Conservation (phyloP, 75 land plant genomes). For the Cupressus sempervirens region DNA sequence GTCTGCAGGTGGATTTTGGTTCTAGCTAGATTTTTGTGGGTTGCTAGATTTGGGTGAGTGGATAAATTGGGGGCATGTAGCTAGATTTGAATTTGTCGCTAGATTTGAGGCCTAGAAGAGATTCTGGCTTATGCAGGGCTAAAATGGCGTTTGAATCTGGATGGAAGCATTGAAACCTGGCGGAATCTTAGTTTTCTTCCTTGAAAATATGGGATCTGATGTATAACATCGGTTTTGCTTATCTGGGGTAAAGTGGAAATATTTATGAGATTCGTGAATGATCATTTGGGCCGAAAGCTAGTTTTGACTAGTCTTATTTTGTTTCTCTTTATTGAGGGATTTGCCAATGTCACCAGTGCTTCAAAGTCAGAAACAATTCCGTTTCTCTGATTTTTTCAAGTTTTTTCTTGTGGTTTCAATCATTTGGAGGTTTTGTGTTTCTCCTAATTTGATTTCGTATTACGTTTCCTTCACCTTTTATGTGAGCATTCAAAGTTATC, state of each 20-base stretch:
- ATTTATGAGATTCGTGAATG: not conserved
- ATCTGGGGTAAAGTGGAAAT: not conserved
- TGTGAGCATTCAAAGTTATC: not conserved
- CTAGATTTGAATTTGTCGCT: not conserved
- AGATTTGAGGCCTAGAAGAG: not conserved
- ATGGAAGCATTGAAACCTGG: not conserved
- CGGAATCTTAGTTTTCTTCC: not conserved
- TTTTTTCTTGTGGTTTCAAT: not conserved
- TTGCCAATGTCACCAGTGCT: not conserved
- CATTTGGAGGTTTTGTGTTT: not conserved
- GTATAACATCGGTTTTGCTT: not conserved
- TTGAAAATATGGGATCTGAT: not conserved
- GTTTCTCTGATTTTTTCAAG: not conserved
- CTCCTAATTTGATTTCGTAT: not conserved
- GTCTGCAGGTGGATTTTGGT: not conserved
- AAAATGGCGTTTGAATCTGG: not conserved
- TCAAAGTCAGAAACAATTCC: not conserved
- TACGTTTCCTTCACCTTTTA: not conserved
- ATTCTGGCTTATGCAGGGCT: not conserved
- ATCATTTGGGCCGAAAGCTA: not conserved
- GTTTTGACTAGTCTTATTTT: not conserved
- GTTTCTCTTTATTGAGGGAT: not conserved
- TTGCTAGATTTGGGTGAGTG: not conserved
- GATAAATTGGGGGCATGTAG: not conserved
- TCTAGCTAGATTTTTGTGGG: not conserved